Evolutionary conservation across 306 rosid genomes (phyloP).

Genomic region (Cucurbita argyrosperma): DNA sequence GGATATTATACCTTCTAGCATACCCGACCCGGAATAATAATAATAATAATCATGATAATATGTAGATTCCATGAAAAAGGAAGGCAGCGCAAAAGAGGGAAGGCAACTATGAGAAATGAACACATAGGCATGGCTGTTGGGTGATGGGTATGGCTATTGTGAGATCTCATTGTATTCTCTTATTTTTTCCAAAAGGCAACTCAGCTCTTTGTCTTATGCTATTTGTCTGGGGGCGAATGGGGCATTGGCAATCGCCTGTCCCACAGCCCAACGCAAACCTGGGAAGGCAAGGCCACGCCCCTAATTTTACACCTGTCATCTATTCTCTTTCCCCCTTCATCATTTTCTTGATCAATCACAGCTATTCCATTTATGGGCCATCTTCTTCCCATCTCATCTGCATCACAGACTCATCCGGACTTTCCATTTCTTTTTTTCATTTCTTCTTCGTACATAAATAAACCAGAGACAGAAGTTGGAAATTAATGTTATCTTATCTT

Average conservation of each 20-base stretch:
- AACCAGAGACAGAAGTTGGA: not conserved
- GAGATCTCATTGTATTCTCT: not conserved
- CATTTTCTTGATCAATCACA: not conserved
- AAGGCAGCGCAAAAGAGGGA: too few relatives aligned
- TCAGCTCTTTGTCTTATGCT: not conserved
- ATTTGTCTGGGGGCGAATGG: not conserved
- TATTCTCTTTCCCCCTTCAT: not conserved
- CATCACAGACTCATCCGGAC: not conserved
- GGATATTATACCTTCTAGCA: too few relatives aligned
- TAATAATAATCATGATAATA: too few relatives aligned
- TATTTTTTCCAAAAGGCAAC: not conserved
- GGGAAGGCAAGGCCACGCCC: not conserved
- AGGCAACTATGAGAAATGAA: too few relatives aligned
- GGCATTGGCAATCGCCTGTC: not conserved
- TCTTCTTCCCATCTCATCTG: not conserved
- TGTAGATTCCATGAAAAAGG: too few relatives aligned
- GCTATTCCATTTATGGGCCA: not conserved
- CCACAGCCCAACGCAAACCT: not conserved
- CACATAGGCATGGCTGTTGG: not conserved
- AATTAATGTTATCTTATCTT: not conserved
- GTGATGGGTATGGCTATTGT: not conserved
- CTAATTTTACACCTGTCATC: not conserved
- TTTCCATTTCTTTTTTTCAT: not conserved
- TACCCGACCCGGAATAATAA: too few relatives aligned
- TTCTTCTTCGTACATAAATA: not conserved